Evolutionary conservation across 768 basidiomycete species (phyloP).

Genomic region (Psilocybe sp.): DNA sequence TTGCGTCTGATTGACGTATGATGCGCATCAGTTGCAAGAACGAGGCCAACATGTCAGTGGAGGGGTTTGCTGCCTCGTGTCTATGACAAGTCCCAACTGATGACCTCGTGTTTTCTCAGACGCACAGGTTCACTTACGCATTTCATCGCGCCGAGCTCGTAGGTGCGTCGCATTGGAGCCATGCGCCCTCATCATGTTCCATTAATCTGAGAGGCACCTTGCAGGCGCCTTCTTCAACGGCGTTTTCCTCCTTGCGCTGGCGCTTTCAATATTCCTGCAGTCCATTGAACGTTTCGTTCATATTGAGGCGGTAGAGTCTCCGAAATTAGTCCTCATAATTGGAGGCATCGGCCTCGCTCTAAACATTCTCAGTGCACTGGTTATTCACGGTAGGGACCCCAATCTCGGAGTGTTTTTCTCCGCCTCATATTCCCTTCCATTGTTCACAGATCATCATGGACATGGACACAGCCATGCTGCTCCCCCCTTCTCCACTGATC

Average conservation of each 20-base stretch:
- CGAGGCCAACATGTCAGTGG: conserved; percentile 37
- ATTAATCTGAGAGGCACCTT: conserved; percentile 4
- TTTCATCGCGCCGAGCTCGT: conserved; percentile 56
- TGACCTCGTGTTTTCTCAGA: conserved; percentile 25
- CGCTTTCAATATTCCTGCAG: conserved; percentile 50
- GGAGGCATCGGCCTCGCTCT: conserved; percentile 45
- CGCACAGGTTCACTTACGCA: conserved; percentile 50
- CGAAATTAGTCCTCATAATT: conserved; percentile 44
- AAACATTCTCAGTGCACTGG: conserved; percentile 45
- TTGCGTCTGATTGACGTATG: conserved; percentile 1
- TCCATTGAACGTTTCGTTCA: conserved; percentile 53
- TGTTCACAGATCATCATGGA: conserved; percentile 35
- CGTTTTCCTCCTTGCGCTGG: conserved; percentile 50
- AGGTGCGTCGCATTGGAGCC: conserved; percentile 29
- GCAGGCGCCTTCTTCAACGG: conserved; percentile 54
- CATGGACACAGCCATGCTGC: conserved; percentile 24
- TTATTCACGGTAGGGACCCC: conserved; percentile 41
- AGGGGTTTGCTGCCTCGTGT: conserved; percentile 20
- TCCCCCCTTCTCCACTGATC: conserved; percentile 11
- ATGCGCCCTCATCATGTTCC: conserved; percentile 4
- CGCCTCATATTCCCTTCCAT: not conserved
- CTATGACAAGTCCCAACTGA: conserved; percentile 1
- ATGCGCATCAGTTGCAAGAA: conserved; percentile 32
- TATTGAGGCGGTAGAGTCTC: conserved; percentile 39
- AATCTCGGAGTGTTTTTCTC: not conserved